Evolutionary conservation across 768 basidiomycete species (phyloP), one percentile per base, ranked within the genome.

Genomic region (Baorangia bicolor): DNA sequence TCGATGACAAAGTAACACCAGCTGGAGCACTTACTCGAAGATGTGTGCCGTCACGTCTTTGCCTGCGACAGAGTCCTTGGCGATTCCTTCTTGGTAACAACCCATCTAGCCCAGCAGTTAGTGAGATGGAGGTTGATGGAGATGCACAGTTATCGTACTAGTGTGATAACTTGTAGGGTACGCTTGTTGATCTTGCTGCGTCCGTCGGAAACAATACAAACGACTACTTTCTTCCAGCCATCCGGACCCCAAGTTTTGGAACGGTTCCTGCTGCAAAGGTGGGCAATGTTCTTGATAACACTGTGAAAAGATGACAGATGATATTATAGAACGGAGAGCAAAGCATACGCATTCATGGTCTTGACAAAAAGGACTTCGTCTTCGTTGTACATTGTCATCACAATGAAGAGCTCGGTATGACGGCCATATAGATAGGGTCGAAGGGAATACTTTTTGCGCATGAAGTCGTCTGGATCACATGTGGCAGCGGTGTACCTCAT

Each of bases 361-460:
- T 79, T 82, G 66, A 77, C 77, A 69, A 92, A 92, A 27, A 91
- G 76, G 10, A 86, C 76, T 66, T 92, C 89, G 66, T 92, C 91
- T 75, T 97, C 94, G 69, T 95, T 95, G 71, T 92, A 92, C 92
- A 96, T 95, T 41, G 94, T 96, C 85, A 96, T 91, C 39, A 95
- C 93, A 63, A 97, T 92, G 74, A 96, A 94, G 14, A 97, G 79
- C 73, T 96, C 94, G 10, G 94, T 96, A 50, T 86, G 80, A 51
- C 94, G 87, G 53, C 84, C 84, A 63, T 83, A 82, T 1, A 94
- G 79, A 70, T 86, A 94, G 5, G 85, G 92, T 23, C 92, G 78
- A 23, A 94, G 80, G 7, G 89, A 84, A 70, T 91, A 92, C 57
- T 86, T 84, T 43, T 78, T 83, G 28, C 80, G 70, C 83, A 89